These are phyloP conservation scores for Cladophialophora yegresii DNA, from an alignment of 2,329 filamentous ascomycete genomes.

Conservation along the genomic window DNA sequence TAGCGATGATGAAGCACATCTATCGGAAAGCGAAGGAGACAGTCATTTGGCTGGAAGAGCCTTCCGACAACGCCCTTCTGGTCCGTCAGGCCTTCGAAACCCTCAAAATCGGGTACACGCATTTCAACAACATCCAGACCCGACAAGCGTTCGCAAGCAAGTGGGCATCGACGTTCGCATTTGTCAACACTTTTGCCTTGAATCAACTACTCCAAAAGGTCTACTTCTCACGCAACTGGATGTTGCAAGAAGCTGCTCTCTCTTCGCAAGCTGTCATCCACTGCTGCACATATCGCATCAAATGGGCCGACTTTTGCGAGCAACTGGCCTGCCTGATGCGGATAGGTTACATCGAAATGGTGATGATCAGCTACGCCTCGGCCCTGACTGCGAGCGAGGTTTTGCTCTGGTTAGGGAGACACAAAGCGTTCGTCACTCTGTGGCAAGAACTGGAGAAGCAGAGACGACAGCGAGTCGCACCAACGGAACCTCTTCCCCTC, in stretches of 20 bases:
- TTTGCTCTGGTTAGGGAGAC: neutral
- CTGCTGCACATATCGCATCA: conserved; percentile 1
- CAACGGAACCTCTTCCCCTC: neutral
- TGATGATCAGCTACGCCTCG: neutral
- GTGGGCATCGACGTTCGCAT: neutral
- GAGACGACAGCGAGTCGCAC: neutral
- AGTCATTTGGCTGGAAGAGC: neutral
- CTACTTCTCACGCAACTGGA: conserved; percentile 1
- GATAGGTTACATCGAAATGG: neutral
- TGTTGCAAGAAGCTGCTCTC: neutral
- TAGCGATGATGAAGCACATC: conserved; percentile 3
- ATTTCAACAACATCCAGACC: conserved; percentile 1
- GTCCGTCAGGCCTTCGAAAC: neutral
- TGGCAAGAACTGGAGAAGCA: neutral
- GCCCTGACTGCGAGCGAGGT: neutral
- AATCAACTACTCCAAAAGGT: neutral
- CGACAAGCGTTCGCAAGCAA: neutral
- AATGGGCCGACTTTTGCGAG: conserved; percentile 5
- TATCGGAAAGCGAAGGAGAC: conserved; percentile 4
- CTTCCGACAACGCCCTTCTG: neutral
- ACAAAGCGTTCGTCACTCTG: neutral
- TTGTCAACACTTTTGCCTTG: neutral
- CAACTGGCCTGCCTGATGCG: neutral
- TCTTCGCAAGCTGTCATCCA: conserved; percentile 3
- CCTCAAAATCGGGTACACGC: neutral